These are phyloP conservation scores for Rhodotorula sphaerocarpa DNA, from an alignment of 768 basidiomycete genomes.

Conservation along the genomic window DNA sequence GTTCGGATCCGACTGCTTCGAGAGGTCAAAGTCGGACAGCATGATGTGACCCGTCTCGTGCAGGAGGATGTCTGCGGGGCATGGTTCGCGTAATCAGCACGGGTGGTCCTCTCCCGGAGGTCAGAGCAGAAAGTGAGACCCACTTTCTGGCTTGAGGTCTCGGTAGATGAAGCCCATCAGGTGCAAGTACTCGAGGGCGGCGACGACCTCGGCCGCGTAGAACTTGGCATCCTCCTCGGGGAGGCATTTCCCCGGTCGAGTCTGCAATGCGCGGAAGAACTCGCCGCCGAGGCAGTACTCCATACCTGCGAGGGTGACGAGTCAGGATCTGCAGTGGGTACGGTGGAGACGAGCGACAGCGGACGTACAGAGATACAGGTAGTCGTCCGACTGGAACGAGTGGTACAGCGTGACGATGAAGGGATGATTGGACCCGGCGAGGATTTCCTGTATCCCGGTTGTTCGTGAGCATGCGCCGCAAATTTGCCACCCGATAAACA, in stretches of 20 bases:
- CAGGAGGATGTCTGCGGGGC: constrained; percentile 72
- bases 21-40: constrained; percentile 98
- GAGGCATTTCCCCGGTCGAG: constrained; percentile 90
- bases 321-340: not conserved
- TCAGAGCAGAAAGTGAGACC: constrained; percentile 41
- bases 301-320: constrained; percentile 50
- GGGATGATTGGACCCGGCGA: constrained; percentile 96
- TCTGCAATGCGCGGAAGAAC: constrained; percentile 95
- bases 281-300: constrained; percentile 99
- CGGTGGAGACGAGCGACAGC: constrained; percentile 10
- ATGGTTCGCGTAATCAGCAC: no score
- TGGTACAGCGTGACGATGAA: constrained; percentile 99
- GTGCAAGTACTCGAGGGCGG: constrained; percentile 95
- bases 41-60: constrained; percentile 99
- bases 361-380: constrained; percentile 77
- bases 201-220: constrained; percentile 96
- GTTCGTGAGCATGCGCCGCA: no score
- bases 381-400: constrained; percentile 96
- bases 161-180: constrained; percentile 99
- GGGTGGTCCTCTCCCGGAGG: no score
- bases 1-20: constrained; percentile 68
- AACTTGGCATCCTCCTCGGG: constrained; percentile 91
- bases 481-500: no score
- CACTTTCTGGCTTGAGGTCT: constrained; percentile 98
- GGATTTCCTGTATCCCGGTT: constrained; percentile 77